Evolutionary conservation across 1,284 basidiomycete genomes (phyloP), one percentile per base, ranked within the genome.

Genomic region (Fistulina hepatica): DNA sequence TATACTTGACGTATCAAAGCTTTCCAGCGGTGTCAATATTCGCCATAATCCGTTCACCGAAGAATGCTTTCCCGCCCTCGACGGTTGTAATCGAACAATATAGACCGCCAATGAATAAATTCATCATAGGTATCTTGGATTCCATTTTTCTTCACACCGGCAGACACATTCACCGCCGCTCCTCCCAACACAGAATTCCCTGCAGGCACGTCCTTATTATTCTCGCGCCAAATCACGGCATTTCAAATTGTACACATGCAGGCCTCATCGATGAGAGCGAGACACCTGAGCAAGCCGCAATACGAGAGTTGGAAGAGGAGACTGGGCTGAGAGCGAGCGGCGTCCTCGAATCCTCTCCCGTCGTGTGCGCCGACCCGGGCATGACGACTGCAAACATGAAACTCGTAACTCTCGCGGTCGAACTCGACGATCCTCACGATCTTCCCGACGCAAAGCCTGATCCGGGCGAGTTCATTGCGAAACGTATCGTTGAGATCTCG

Each of bases 41-140:
- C 13, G 76, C 88, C 4, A 60, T 94, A 13, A 65, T 97, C 31
- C 73, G 72, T 17, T 84, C 81, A 30, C 76, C 76, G 55, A 73
- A 71, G 11, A 66, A 71, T 45, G 68, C 71, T 13, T 89, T 77
- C 58, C 77, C 63, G 21, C 56, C 61, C 0, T 84, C 80, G 0
- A 91, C 86, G 2, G 72, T 94, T 39, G 68, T 95, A 43, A 76
- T 93, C 46, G 88, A 93, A 55, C 90, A 93, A 56, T 93, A 79
- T 57, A 74, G 89, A 21, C 85, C 89, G 0, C 84, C 89, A 0
- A 69, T 85, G 22, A 80, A 72, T 46, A 76, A 76, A 41, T 70
- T 71, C 43, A 71, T 85, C 41, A 68, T 92, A 40, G 88, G 85
- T 77, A 52, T 26, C 69, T 30, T 9, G 30, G 21, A 21, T 34